phyloP scores from a whole-genome alignment of 2,329 filamentous ascomycete genomes.

The Fonsecaea multimorphosa region DNA sequence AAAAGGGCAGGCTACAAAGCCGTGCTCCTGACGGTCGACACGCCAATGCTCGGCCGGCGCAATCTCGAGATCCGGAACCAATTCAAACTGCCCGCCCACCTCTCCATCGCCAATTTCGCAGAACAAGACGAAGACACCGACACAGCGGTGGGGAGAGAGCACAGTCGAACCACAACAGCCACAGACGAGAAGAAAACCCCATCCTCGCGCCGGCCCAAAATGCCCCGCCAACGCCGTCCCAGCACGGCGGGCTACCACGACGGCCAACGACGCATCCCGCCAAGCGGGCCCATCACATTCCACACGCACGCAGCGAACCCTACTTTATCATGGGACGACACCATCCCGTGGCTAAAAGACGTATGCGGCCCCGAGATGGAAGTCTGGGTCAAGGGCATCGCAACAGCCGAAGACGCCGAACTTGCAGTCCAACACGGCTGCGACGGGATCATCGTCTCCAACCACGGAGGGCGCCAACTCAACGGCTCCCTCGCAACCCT shows the following conservation, averaged over 20 bases:
- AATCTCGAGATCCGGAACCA: slow-evolving; percentile 39
- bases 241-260: slow-evolving; percentile 28
- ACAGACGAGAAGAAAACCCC: slow-evolving; percentile 17
- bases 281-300: slow-evolving; percentile 84
- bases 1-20: slow-evolving; percentile 57
- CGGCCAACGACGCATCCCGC: slow-evolving; percentile 57
- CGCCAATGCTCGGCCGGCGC: slow-evolving; percentile 56
- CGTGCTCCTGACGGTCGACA: slow-evolving; percentile 60
- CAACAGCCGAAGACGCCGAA: slow-evolving; percentile 46
- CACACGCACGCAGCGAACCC: slow-evolving; percentile 96
- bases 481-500: slow-evolving; percentile 48
- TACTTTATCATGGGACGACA: slow-evolving; percentile 55
- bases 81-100: slow-evolving; percentile 35
- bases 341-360: slow-evolving; percentile 36
- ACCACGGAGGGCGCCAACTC: slow-evolving; percentile 49
- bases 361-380: slow-evolving; percentile 28
- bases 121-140: slow-evolving; percentile 59
- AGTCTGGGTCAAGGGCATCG: slow-evolving; percentile 39
- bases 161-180: slow-evolving; percentile 11
- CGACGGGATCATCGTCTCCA: slow-evolving; percentile 48
- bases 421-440: slow-evolving; percentile 46
- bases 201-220: slow-evolving; percentile 13
- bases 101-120: slow-evolving; percentile 37
- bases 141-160: slow-evolving; percentile 37
- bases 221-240: slow-evolving; percentile 12